These are phyloP conservation scores for Vanilla planifolia DNA, from an alignment of 106 monocot genomes.

Conservation along the genomic window DNA sequence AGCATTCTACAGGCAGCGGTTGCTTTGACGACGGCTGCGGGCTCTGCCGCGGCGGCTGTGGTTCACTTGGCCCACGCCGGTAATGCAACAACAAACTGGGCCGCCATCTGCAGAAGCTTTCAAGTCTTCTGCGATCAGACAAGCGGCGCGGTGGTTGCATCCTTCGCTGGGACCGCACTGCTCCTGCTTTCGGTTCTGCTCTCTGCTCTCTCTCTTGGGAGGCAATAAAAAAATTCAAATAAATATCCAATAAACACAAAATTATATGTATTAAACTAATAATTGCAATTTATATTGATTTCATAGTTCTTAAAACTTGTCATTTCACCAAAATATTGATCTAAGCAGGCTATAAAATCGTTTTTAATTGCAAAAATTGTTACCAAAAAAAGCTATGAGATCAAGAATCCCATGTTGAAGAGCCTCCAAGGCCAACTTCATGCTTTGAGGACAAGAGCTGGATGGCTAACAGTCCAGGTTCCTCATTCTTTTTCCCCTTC, in stretches of 20 bases:
- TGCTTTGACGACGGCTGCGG: conserved; percentile 41
- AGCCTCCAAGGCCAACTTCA: conserved; percentile 33
- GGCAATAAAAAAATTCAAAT: too few species aligned
- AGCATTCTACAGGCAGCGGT: conserved; percentile 34
- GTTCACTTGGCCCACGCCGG: conserved; percentile 61
- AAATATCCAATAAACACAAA: too few species aligned
- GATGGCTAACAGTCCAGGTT: conserved; percentile 1
- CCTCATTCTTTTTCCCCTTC: conserved; percentile 16
- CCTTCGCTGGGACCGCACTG: conserved; percentile 5
- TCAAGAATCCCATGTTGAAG: conserved; percentile 37
- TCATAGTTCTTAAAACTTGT: too few species aligned
- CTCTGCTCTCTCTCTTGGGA: conserved; percentile 17
- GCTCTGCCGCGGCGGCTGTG: conserved; percentile 51
- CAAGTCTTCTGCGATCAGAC: conserved; percentile 9
- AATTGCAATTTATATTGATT: too few species aligned
- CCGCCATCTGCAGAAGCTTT: conserved; percentile 60
- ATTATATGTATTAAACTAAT: too few species aligned
- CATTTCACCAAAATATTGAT: too few species aligned
- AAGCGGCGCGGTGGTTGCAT: conserved; percentile 14
- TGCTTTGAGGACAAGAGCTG: conserved; percentile 6
- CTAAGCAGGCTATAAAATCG: too few species aligned
- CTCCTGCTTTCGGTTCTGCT: conserved; percentile 10
- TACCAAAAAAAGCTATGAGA: too few species aligned
- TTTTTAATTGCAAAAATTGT: too few species aligned
- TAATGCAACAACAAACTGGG: conserved; percentile 51